Evolutionary conservation across 2,329 filamentous ascomycete genomes (phyloP).

Genomic region (Metarhizium brunneum): DNA sequence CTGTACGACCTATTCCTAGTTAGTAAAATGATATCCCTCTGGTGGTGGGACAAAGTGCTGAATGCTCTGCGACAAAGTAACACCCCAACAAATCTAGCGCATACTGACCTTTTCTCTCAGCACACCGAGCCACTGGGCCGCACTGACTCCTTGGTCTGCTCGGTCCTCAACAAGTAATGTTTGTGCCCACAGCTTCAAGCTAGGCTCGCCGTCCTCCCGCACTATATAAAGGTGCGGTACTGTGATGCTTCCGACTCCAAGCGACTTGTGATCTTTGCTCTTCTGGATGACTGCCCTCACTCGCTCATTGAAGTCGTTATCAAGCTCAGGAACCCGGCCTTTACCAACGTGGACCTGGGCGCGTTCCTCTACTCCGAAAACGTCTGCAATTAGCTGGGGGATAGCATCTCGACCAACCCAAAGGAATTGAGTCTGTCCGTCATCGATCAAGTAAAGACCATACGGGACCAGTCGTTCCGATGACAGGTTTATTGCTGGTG

Average conservation of each 20-base stretch:
- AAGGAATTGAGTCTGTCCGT: slow-evolving; percentile 94
- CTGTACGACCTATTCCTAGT: not conserved
- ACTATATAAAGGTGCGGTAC: slow-evolving; percentile 89
- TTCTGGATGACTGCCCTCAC: slow-evolving; percentile 86
- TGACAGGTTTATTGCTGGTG: slow-evolving; percentile 75
- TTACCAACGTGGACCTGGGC: slow-evolving; percentile 86
- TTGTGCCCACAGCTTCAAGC: slow-evolving; percentile 92
- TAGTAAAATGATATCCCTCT: not conserved
- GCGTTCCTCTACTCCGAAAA: slow-evolving; percentile 81
- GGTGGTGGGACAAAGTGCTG: not conserved
- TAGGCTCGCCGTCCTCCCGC: slow-evolving; percentile 91
- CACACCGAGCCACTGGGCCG: slow-evolving; percentile 86
- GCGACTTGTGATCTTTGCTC: slow-evolving; percentile 76
- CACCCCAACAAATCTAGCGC: not conserved
- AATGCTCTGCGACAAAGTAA: not conserved
- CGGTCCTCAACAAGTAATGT: slow-evolving; percentile 91
- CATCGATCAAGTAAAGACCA: slow-evolving; percentile 91
- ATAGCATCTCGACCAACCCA: slow-evolving; percentile 94
- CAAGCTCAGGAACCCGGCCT: slow-evolving; percentile 73
- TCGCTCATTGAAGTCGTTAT: slow-evolving; percentile 94
- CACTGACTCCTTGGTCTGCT: slow-evolving; percentile 86
- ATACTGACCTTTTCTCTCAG: slow-evolving; percentile 80
- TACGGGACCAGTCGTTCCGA: slow-evolving; percentile 82
- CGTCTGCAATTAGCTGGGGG: slow-evolving; percentile 76
- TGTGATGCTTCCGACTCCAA: slow-evolving; percentile 87